Percentiles rank a stretch among this genome's conserved stretches.
These are phyloP conservation scores for Blastocrithidia nonstop DNA, from an alignment of 208 protist species.

Conservation along the genomic window DNA sequence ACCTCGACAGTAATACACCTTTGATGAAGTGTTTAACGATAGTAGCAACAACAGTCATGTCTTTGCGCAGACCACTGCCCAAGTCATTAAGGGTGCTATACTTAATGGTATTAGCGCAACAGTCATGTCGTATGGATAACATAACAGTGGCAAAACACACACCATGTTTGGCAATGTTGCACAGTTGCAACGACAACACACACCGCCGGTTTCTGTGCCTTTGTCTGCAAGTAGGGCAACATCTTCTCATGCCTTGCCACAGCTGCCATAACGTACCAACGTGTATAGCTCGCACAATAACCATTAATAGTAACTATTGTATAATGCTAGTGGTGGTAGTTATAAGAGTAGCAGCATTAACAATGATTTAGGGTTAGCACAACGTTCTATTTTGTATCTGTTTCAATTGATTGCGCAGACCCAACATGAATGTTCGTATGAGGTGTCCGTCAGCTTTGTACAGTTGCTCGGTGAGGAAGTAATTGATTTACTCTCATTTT, in stretches of 20 bases:
- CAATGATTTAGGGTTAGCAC: constrained; percentile 34
- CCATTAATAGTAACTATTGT: too few species aligned
- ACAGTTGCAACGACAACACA: too few species aligned
- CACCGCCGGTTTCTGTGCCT: too few species aligned
- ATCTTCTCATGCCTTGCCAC: too few species aligned
- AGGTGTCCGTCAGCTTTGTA: constrained; percentile 37
- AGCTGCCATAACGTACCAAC: too few species aligned
- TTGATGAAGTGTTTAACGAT: constrained; percentile 46
- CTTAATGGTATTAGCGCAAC: constrained; percentile 34
- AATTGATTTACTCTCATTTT: constrained; percentile 33
- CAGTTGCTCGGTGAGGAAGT: constrained; percentile 67
- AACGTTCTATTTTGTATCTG: constrained; percentile 39
- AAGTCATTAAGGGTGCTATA: constrained; percentile 13
- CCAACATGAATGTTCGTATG: constrained; percentile 21
- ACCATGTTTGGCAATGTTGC: constrained; percentile 43
- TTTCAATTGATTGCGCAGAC: constrained; percentile 24
- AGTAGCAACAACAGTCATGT: constrained; percentile 19
- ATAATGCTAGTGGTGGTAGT: too few species aligned
- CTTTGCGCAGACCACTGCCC: constrained; percentile 14
- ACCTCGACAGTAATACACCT: constrained; percentile 33
- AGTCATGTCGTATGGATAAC: constrained; percentile 60
- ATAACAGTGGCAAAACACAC: constrained; percentile 62
- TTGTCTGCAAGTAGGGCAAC: too few species aligned
- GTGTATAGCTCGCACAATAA: too few species aligned
- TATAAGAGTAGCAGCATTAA: constrained; percentile 6